Conservation (phyloP, 768 basidiomycete genomes). For the Rubroboletus pulcherrimus region DNA sequence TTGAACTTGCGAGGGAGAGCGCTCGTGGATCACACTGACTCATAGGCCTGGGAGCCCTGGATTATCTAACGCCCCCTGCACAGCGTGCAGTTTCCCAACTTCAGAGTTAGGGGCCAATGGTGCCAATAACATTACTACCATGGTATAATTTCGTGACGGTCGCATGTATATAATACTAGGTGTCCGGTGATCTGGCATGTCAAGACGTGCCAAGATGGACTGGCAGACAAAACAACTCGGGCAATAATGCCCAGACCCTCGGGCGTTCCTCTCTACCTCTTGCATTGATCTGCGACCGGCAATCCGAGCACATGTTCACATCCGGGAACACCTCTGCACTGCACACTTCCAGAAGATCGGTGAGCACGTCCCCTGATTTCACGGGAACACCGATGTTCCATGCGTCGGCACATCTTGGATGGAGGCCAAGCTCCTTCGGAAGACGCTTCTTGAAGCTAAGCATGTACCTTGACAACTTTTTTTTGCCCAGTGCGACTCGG, state of each 20-base stretch:
- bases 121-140: neutral
- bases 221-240: neutral
- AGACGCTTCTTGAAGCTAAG: neutral
- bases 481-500: neutral
- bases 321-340: neutral
- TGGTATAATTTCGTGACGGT: neutral
- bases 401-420: neutral
- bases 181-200: neutral
- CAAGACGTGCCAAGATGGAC: neutral
- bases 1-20: neutral
- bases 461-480: neutral
- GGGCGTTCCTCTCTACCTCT: slow-evolving; percentile 1
- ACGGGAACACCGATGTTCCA: neutral
- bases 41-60: neutral
- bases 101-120: too few relatives aligned
- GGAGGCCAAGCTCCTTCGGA: neutral
- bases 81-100: too few relatives aligned
- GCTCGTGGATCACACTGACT: neutral
- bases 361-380: neutral
- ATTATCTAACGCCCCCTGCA: too few relatives aligned
- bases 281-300: neutral
- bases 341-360: slow-evolving; percentile 2
- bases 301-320: neutral
- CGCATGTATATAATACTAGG: neutral
- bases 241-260: slow-evolving; percentile 1